phyloP scores from a whole-genome alignment of 805 yeast genomes.

The Candida suzukii region DNA sequence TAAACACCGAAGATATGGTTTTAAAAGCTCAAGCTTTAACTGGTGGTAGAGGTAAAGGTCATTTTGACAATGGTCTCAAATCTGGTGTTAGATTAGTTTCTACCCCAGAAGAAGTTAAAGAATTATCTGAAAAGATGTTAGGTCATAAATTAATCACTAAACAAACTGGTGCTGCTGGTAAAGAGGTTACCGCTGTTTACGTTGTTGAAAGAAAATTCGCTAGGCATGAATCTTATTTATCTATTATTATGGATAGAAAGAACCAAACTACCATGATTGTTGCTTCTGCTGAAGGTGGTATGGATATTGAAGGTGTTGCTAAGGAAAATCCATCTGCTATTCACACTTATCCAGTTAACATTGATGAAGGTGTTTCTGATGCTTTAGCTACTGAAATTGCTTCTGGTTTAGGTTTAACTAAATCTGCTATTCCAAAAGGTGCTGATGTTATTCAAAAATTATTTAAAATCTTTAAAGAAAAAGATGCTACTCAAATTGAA shows the following conservation, averaged over 20 bases:
- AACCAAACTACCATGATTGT: slow-evolving; percentile 88
- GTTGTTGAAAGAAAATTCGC: slow-evolving; percentile 93
- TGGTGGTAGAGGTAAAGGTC: slow-evolving; percentile 99
- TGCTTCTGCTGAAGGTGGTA: slow-evolving; percentile 97
- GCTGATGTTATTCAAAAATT: slow-evolving; percentile 81
- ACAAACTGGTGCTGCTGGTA: slow-evolving; percentile 97
- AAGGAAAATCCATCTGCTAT: slow-evolving; percentile 85
- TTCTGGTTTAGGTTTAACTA: slow-evolving; percentile 71
- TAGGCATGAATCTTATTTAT: slow-evolving; percentile 89
- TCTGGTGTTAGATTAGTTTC: slow-evolving; percentile 93
- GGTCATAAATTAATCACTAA: slow-evolving; percentile 92
- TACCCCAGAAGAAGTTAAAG: slow-evolving; percentile 79
- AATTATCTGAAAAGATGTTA: slow-evolving; percentile 83
- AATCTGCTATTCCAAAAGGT: slow-evolving; percentile 74
- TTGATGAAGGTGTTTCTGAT: slow-evolving; percentile 74
- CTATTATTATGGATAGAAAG: slow-evolving; percentile 91
- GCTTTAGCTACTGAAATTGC: slow-evolving; percentile 73
- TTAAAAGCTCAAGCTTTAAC: slow-evolving; percentile 98
- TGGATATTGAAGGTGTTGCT: slow-evolving; percentile 99
- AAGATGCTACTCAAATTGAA: slow-evolving; percentile 96
- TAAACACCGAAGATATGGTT: slow-evolving; percentile 77
- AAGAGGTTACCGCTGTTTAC: slow-evolving; percentile 93
- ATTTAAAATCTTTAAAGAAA: slow-evolving; percentile 83
- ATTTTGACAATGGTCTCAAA: slow-evolving; percentile 89
- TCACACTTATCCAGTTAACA: slow-evolving; percentile 75